Percentiles rank a stretch among this genome's conserved stretches.
phyloP scores from a whole-genome alignment of 176 grass and related monocot genomes.

The Alloteropsis semialata region DNA sequence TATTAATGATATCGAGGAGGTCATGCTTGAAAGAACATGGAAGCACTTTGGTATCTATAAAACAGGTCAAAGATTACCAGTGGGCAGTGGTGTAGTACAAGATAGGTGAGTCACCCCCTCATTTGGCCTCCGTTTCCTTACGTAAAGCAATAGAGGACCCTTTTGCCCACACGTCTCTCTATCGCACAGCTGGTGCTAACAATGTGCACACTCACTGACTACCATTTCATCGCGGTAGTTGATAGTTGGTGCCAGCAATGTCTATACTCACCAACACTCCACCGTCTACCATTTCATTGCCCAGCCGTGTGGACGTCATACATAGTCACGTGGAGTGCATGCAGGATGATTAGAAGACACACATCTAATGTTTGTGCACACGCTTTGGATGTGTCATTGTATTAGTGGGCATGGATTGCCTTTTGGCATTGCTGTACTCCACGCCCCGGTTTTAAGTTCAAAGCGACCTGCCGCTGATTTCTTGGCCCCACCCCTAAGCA shows the following conservation, averaged over 20 bases:
- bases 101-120: not conserved
- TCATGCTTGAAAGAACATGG: no score
- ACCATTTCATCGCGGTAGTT: accelerated
- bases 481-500: no score
- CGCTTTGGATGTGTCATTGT: not conserved
- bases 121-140: not conserved
- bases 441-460: no score
- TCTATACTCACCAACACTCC: not conserved
- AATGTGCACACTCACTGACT: not conserved
- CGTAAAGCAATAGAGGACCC: not conserved
- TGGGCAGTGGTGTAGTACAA: not conserved
- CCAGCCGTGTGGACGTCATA: not conserved
- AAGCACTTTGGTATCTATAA: not conserved
- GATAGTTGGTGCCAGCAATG: not conserved
- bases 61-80: not conserved
- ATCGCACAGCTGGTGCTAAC: not conserved
- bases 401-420: not conserved
- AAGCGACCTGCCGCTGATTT: no score
- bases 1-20: no score
- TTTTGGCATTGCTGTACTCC: not conserved
- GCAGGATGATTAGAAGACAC: no score
- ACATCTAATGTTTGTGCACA: not conserved
- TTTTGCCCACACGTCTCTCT: no score
- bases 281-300: no score
- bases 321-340: not conserved